Conservation (phyloP, 768 basidiomycete genomes). For the Hygrocybe punicea region DNA sequence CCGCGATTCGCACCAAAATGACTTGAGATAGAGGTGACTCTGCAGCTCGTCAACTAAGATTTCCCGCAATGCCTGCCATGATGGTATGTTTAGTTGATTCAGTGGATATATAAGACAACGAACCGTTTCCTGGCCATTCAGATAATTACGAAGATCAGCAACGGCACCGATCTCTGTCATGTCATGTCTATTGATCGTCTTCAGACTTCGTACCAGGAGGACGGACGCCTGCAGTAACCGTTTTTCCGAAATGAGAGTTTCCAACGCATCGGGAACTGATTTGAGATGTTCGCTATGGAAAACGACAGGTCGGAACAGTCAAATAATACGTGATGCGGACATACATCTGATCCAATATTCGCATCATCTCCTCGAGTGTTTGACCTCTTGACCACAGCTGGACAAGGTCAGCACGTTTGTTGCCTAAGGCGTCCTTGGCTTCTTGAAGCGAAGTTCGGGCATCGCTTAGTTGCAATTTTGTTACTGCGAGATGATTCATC, state of each 20-base stretch:
- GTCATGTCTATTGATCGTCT: conserved; percentile 86
- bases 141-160: conserved; percentile 80
- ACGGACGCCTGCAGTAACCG: conserved; percentile 84
- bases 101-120: conserved; percentile 15
- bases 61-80: conserved; percentile 74
- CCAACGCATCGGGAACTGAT: conserved; percentile 85
- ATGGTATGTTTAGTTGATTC: conserved; percentile 1
- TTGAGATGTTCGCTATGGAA: conserved; percentile 78
- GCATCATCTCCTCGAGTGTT: conserved; percentile 92
- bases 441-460: conserved; percentile 71
- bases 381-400: conserved; percentile 88
- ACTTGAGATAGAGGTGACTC: conserved; percentile 94
- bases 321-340: conserved; percentile 25
- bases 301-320: background rate
- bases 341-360: conserved; percentile 91
- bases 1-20: conserved; percentile 91
- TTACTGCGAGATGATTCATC: conserved; percentile 62
- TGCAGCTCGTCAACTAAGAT: conserved; percentile 95
- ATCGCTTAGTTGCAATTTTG: conserved; percentile 71
- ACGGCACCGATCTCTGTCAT: conserved; percentile 96
- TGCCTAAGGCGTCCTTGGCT: conserved; percentile 73
- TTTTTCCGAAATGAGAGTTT: conserved; percentile 95
- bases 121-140: conserved; percentile 82
- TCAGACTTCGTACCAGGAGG: conserved; percentile 81
- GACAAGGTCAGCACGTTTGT: conserved; percentile 82